phyloP scores from a whole-genome alignment of 345 rosid species.

The Gossypium thurberi region DNA sequence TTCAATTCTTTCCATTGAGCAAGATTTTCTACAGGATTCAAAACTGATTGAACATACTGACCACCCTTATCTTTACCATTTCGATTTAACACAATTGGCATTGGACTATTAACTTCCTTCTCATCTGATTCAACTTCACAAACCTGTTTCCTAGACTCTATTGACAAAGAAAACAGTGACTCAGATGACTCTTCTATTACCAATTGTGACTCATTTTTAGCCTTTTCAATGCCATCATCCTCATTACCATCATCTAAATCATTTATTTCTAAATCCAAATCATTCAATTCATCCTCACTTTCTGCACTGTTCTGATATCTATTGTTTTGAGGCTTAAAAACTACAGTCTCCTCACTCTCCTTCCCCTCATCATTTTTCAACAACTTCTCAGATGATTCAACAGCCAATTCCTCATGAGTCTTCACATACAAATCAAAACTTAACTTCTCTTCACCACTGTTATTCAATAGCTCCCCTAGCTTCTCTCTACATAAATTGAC shows the following conservation, averaged over 20 bases:
- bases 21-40: constrained; percentile 50
- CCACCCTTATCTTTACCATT: neutral
- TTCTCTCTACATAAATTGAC: constrained; percentile 14
- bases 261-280: constrained; percentile 10
- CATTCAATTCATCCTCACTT: constrained; percentile 23
- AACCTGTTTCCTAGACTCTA: constrained; percentile 42
- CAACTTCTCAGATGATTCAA: constrained; percentile 12
- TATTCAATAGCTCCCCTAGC: constrained; percentile 20
- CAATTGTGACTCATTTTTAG: neutral
- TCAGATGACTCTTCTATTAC: constrained; percentile 50
- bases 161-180: constrained; percentile 55
- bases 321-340: constrained; percentile 15
- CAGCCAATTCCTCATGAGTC: constrained; percentile 22
- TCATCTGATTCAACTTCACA: constrained; percentile 23
- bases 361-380: constrained; percentile 6
- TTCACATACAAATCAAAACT: constrained; percentile 41
- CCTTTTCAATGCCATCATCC: neutral
- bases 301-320: constrained; percentile 24
- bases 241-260: constrained; percentile 9
- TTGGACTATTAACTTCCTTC: constrained; percentile 38
- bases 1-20: constrained; percentile 37
- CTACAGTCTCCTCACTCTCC: constrained; percentile 15
- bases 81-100: constrained; percentile 17
- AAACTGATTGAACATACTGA: constrained; percentile 30
- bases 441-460: constrained; percentile 32